A percentile compares a stretch with the other conserved stretches of the same genome.
These are phyloP conservation scores for Simmondsia chinensis DNA, from an alignment of 148 eudicot species.

Conservation along the genomic window DNA sequence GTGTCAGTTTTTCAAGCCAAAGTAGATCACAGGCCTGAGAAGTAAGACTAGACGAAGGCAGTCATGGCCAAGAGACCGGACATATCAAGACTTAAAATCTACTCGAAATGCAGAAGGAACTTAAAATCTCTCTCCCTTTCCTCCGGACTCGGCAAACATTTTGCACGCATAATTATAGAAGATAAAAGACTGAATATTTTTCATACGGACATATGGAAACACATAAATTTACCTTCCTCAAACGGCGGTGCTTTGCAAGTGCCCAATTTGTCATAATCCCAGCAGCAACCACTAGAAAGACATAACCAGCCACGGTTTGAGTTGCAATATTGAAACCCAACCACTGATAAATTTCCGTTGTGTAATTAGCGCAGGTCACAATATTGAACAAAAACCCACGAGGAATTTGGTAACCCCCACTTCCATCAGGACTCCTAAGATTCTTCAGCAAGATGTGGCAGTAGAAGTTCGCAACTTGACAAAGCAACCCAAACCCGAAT, in stretches of 20 bases:
- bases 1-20: too few relatives aligned
- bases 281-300: constrained; percentile 80
- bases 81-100: too few relatives aligned
- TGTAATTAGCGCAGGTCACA: constrained; percentile 96
- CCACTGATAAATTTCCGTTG: constrained; percentile 98
- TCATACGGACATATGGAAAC: background rate
- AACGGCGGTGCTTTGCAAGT: constrained; percentile 88
- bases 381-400: constrained; percentile 89
- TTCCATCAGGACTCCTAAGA: constrained; percentile 52
- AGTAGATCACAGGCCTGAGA: too few relatives aligned
- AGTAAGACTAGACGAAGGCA: too few relatives aligned
- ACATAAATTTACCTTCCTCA: constrained; percentile 54
- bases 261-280: constrained; percentile 96
- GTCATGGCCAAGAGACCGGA: too few relatives aligned
- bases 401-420: constrained; percentile 88
- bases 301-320: constrained; percentile 85
- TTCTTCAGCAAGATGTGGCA: constrained; percentile 89
- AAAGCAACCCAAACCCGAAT: constrained; percentile 67
- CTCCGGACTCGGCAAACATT: too few relatives aligned
- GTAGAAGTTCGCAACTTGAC: constrained; percentile 81
- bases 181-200: too few relatives aligned
- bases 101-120: too few relatives aligned
- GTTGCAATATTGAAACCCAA: constrained; percentile 97
- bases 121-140: too few relatives aligned
- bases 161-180: too few relatives aligned